These are phyloP conservation scores for Basidioascus undulatus DNA, from an alignment of 768 basidiomycete species.

Conservation along the genomic window DNA sequence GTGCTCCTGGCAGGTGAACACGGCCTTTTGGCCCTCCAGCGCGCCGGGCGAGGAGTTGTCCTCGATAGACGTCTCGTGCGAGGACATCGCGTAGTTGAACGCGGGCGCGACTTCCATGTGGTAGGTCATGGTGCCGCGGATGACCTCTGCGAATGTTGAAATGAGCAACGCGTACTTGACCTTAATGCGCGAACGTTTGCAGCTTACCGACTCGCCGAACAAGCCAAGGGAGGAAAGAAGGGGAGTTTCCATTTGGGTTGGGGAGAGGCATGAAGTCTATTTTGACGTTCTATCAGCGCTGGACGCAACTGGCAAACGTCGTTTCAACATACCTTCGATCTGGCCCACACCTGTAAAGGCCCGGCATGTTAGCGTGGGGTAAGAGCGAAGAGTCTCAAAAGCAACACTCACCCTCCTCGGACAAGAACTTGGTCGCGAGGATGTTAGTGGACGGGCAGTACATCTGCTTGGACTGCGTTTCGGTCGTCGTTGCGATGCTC, in stretches of 20 bases:
- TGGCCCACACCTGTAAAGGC: no score
- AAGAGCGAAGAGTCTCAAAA: no score
- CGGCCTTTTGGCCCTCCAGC: constrained; percentile 30
- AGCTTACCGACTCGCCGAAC: constrained; percentile 49
- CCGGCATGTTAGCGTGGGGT: no score
- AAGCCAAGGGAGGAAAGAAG: constrained; percentile 62
- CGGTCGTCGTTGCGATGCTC: no score
- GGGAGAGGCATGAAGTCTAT: constrained; percentile 64
- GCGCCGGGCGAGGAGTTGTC: constrained; percentile 16
- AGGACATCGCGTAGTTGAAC: constrained; percentile 72
- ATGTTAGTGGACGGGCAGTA: constrained; percentile 11
- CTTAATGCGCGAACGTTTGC: constrained; percentile 1
- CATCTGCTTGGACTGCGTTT: constrained; percentile 10
- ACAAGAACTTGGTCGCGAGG: constrained; percentile 12
- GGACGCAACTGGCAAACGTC: no score
- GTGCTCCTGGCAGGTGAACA: constrained; percentile 27
- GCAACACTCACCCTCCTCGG: constrained; percentile 3
- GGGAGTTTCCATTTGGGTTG: constrained; percentile 24
- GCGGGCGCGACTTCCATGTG: constrained; percentile 81
- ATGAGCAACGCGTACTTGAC: constrained; percentile 10
- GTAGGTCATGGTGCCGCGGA: constrained; percentile 58
- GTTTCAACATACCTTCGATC: no score
- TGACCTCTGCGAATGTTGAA: constrained; percentile 28
- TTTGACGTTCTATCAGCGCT: no score
- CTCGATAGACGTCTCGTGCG: constrained; percentile 37